Percentiles rank a stretch among this genome's conserved stretches.
phyloP scores from a whole-genome alignment of 1,139 yeast species.

The Saccharomyces hybrid region DNA sequence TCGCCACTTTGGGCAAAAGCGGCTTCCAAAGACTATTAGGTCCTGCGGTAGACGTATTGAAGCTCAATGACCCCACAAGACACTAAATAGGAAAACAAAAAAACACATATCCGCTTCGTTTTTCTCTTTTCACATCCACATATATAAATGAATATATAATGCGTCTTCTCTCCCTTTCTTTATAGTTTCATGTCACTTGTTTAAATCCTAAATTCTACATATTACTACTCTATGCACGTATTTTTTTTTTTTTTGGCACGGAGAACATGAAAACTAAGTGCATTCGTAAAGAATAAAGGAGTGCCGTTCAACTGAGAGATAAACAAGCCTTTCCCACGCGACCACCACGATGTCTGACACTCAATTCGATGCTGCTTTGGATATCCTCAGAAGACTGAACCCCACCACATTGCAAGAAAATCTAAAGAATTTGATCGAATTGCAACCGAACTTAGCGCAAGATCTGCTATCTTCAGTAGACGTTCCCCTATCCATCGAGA shows the following conservation, averaged over 20 bases:
- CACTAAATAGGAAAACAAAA: not conserved
- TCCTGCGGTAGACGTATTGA: constrained; percentile 78
- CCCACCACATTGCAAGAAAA: constrained; percentile 63
- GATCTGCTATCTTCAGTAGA: constrained; percentile 84
- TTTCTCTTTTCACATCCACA: not conserved
- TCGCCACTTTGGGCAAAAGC: constrained; percentile 82
- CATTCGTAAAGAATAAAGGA: not conserved
- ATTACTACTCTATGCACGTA: too few relatives aligned
- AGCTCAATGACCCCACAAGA: constrained; percentile 72
- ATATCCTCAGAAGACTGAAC: constrained; percentile 75
- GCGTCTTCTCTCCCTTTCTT: not conserved
- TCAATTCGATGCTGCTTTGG: constrained; percentile 79
- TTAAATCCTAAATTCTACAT: not conserved
- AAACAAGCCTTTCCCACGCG: not conserved
- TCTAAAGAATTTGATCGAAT: constrained; percentile 59
- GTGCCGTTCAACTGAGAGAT: not conserved
- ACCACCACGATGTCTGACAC: constrained; percentile 38
- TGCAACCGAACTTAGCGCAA: constrained; percentile 79
- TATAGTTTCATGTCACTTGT: not conserved
- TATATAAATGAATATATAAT: not conserved
- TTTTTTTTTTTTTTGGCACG: too few relatives aligned
- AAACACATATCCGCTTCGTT: not conserved
- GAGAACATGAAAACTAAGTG: too few relatives aligned
- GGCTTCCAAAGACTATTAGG: constrained; percentile 94
- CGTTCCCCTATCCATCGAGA: constrained; percentile 59